These are phyloP conservation scores for Penicillium coprophilum DNA, from an alignment of 495 filamentous ascomycete genomes.

Conservation along the genomic window DNA sequence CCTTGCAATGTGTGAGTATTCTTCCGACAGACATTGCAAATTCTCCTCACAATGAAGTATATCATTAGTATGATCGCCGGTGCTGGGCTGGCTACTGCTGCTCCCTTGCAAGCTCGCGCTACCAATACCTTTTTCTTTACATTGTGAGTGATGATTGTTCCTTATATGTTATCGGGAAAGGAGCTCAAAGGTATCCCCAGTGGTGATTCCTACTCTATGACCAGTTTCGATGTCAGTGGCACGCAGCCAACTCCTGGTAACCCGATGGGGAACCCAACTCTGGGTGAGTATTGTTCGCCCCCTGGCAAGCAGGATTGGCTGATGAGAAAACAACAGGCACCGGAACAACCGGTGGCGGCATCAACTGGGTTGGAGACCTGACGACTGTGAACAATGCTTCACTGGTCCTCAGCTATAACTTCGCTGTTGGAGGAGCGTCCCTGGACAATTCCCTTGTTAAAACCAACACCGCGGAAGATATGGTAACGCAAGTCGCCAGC, in stretches of 20 bases:
- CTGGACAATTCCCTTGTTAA: slow-evolving; percentile 51
- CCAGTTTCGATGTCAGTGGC: slow-evolving; percentile 62
- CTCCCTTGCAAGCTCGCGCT: slow-evolving; percentile 16
- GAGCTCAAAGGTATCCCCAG: slow-evolving; percentile 15
- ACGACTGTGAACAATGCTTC: slow-evolving; percentile 54
- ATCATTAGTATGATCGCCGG: slow-evolving; percentile 18
- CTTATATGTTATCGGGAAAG: background rate
- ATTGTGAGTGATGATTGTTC: slow-evolving; percentile 25
- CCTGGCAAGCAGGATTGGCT: background rate
- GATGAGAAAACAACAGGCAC: slow-evolving; percentile 33
- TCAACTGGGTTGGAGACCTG: slow-evolving; percentile 58
- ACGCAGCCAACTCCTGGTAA: slow-evolving; percentile 61
- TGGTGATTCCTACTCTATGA: slow-evolving; percentile 62
- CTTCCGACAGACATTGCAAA: background rate
- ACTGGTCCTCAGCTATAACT: slow-evolving; percentile 54
- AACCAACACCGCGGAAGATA: slow-evolving; percentile 23
- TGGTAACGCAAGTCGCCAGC: slow-evolving; percentile 30
- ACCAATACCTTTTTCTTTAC: slow-evolving; percentile 36
- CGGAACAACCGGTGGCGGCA: slow-evolving; percentile 50
- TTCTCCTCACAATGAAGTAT: slow-evolving; percentile 18
- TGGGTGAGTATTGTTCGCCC: slow-evolving; percentile 23
- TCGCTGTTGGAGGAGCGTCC: slow-evolving; percentile 58
- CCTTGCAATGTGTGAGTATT: background rate
- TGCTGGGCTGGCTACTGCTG: slow-evolving; percentile 22
- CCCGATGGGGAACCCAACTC: slow-evolving; percentile 71